Evolutionary conservation across 306 rosid species (phyloP).

Genomic region (Dalbergia cochinchinensis): DNA sequence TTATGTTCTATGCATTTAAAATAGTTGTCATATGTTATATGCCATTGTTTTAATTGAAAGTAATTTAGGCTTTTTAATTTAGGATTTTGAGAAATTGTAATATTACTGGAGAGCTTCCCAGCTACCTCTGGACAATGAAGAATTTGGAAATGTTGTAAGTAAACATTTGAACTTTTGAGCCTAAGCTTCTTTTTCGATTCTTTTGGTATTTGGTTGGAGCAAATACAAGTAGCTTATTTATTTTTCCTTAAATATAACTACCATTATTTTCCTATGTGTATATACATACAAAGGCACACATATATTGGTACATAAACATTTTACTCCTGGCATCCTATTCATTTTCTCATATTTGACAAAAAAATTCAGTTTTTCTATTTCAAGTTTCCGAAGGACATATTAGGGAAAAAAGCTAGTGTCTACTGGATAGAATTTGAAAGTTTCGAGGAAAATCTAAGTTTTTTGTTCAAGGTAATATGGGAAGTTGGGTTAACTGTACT

Average conservation of each 20-base stretch:
- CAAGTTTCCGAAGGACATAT: not conserved
- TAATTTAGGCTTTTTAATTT: slow-evolving; percentile 39
- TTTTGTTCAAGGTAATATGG: not conserved
- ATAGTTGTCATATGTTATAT: slow-evolving; percentile 20
- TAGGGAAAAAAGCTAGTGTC: not conserved
- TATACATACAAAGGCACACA: not conserved
- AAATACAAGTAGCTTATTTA: not conserved
- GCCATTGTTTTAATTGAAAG: slow-evolving; percentile 41
- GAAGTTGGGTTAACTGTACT: slow-evolving; percentile 14
- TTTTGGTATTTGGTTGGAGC: slow-evolving; percentile 10
- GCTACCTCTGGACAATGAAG: slow-evolving; percentile 68
- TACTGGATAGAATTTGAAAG: not conserved
- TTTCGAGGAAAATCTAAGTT: not conserved
- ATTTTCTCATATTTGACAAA: not conserved
- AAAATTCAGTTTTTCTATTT: slow-evolving; percentile 5
- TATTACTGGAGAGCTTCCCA: slow-evolving; percentile 78
- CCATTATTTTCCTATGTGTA: not conserved
- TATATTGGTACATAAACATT: not conserved
- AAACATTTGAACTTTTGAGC: slow-evolving; percentile 30
- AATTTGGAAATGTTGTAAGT: slow-evolving; percentile 70
- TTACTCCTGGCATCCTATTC: slow-evolving; percentile 1
- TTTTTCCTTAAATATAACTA: slow-evolving; percentile 1
- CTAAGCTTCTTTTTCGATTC: slow-evolving; percentile 11
- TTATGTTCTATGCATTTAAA: slow-evolving; percentile 33
- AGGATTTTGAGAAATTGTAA: slow-evolving; percentile 91